Conservation (phyloP, 345 rosid genomes). For the Rubroshorea leprosula region DNA sequence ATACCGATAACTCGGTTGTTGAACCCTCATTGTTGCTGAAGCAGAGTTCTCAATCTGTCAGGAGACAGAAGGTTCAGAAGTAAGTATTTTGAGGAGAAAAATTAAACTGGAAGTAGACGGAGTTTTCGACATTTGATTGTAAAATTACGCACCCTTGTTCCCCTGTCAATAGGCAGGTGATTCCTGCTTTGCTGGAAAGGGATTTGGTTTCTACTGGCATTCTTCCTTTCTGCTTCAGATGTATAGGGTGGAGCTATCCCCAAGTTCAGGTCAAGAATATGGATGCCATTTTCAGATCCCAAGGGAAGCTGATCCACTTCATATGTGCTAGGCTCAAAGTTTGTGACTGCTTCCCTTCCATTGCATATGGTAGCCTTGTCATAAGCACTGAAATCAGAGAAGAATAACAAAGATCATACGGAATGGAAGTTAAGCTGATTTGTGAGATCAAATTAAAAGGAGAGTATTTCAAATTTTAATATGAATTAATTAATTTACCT, state of each 20-base stretch:
- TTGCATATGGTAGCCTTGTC: slow-evolving; percentile 89
- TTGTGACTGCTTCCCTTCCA: slow-evolving; percentile 93
- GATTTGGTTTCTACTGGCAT: slow-evolving; percentile 9
- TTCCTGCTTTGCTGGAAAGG: slow-evolving; percentile 15
- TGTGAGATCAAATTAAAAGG: slow-evolving; percentile 4
- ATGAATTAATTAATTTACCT: too few species aligned
- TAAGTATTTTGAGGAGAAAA: not conserved
- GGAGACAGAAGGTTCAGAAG: not conserved
- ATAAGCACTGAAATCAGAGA: slow-evolving; percentile 56
- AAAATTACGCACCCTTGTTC: slow-evolving; percentile 28
- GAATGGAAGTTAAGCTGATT: not conserved
- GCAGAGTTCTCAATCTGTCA: slow-evolving; percentile 32
- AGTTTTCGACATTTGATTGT: not conserved
- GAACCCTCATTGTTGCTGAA: slow-evolving; percentile 18
- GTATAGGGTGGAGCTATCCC: slow-evolving; percentile 46
- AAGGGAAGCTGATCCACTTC: slow-evolving; percentile 38
- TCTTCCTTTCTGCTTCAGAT: slow-evolving; percentile 20
- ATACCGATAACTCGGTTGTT: slow-evolving; percentile 8
- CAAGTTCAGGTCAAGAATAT: slow-evolving; percentile 47
- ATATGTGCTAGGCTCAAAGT: slow-evolving; percentile 69
- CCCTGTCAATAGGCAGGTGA: slow-evolving; percentile 17
- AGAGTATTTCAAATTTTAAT: too few species aligned
- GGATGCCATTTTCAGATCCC: slow-evolving; percentile 22
- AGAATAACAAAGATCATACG: slow-evolving; percentile 10
- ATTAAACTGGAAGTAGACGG: not conserved